Conservation (phyloP, 2,329 filamentous ascomycete genomes). For the Aspergillus calidoustus region DNA sequence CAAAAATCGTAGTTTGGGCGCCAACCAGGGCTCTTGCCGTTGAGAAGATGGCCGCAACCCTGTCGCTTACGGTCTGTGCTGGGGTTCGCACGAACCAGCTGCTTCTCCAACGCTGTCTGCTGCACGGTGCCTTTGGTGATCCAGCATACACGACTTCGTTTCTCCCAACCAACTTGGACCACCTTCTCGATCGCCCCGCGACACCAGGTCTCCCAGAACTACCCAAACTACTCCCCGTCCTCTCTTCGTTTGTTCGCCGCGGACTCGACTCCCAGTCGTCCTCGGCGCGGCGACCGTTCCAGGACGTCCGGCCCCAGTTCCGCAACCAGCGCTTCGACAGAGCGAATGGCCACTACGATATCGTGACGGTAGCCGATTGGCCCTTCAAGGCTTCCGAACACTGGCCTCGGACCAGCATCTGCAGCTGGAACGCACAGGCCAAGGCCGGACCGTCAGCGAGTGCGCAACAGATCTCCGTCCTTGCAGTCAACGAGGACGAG, state of each 20-base stretch:
- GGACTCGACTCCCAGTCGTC: not conserved
- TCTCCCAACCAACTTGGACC: constrained; percentile 30
- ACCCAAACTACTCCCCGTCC: not conserved
- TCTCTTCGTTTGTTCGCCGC: constrained; percentile 1
- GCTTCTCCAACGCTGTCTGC: constrained; percentile 34
- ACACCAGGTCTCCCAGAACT: not conserved
- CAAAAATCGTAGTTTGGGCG: constrained; percentile 53
- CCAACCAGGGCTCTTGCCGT: constrained; percentile 43
- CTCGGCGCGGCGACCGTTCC: constrained; percentile 25
- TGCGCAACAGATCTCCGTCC: not conserved
- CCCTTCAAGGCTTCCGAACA: not conserved
- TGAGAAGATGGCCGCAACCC: constrained; percentile 39
- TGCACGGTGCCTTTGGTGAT: constrained; percentile 51
- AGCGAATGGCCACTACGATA: constrained; percentile 35
- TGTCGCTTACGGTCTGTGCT: constrained; percentile 62
- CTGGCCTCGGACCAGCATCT: constrained; percentile 12
- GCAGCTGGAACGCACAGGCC: constrained; percentile 23
- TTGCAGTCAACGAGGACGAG: not conserved
- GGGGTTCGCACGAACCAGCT: constrained; percentile 59
- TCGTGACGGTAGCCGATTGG: constrained; percentile 26
- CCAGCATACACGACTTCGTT: constrained; percentile 40
- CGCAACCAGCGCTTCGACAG: constrained; percentile 42
- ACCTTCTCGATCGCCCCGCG: constrained; percentile 27
- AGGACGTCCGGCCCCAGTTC: constrained; percentile 32
- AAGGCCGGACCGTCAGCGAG: too few relatives aligned